Evolutionary conservation across 306 rosid genomes (phyloP).

Genomic region (Erythrophleum fordii): DNA sequence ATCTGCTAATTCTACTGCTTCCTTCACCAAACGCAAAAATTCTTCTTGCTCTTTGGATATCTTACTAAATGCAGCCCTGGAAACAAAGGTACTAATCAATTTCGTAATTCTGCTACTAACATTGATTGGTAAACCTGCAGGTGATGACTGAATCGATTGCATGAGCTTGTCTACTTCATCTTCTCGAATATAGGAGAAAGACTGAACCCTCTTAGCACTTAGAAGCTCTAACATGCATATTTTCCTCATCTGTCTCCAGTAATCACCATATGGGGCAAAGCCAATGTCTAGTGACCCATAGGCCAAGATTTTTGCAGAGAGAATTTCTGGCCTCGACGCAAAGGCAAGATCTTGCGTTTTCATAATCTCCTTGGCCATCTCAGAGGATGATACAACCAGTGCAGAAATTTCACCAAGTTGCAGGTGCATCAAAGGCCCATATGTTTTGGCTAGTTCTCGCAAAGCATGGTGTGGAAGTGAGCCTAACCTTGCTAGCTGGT

Average conservation of each 20-base stretch:
- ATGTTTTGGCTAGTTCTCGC: not conserved
- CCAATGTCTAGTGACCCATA: conserved; percentile 20
- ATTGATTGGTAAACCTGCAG: conserved; percentile 31
- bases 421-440: conserved; percentile 40
- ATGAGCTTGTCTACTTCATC: conserved; percentile 38
- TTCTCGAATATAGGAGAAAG: conserved; percentile 36
- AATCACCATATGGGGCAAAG: conserved; percentile 34
- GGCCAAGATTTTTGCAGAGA: not conserved
- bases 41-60: conserved; percentile 1
- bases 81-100: not conserved
- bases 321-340: conserved; percentile 20
- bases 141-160: conserved; percentile 1
- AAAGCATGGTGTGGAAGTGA: conserved; percentile 35
- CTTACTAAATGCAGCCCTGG: conserved; percentile 10
- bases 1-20: not conserved
- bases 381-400: conserved; percentile 29
- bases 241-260: conserved; percentile 48
- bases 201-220: conserved; percentile 37
- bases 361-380: conserved; percentile 29
- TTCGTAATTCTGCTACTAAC: not conserved
- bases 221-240: conserved; percentile 40
- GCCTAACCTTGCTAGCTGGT: conserved; percentile 19
- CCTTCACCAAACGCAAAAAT: not conserved
- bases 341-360: conserved; percentile 39
- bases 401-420: conserved; percentile 32